phyloP scores from a whole-genome alignment of 1,139 yeast genomes.

The Kodamaea anthophila region DNA sequence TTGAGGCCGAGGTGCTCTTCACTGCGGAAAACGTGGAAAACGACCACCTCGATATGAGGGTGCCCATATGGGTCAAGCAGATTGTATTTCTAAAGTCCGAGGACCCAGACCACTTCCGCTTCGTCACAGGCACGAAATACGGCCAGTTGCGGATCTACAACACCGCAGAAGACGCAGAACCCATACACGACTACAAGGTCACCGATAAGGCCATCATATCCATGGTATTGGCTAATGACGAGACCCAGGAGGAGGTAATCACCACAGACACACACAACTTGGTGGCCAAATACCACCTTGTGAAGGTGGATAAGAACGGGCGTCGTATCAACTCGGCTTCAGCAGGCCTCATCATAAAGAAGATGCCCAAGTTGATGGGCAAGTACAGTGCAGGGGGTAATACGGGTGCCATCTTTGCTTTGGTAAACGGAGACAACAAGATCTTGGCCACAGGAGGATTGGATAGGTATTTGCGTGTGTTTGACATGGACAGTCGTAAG shows the following conservation, averaged over 20 bases:
- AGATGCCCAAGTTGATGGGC: slow-evolving; percentile 36
- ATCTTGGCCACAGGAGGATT: slow-evolving; percentile 64
- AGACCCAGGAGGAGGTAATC: slow-evolving; percentile 33
- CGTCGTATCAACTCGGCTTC: slow-evolving; percentile 37
- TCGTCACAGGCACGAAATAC: slow-evolving; percentile 61
- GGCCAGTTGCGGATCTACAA: slow-evolving; percentile 66
- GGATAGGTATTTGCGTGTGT: slow-evolving; percentile 80
- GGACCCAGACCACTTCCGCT: slow-evolving; percentile 27
- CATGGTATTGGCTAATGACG: slow-evolving; percentile 25
- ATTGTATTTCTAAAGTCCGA: slow-evolving; percentile 39
- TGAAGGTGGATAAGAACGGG: slow-evolving; percentile 32
- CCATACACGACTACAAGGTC: slow-evolving; percentile 44
- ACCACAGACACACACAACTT: slow-evolving; percentile 53
- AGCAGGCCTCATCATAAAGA: slow-evolving; percentile 36
- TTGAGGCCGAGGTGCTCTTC: slow-evolving; percentile 34
- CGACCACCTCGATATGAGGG: slow-evolving; percentile 57
- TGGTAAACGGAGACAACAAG: slow-evolving; percentile 20
- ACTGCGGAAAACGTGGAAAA: slow-evolving; percentile 60
- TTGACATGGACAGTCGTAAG: slow-evolving; percentile 51
- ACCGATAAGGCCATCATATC: slow-evolving; percentile 44
- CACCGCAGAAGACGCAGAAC: slow-evolving; percentile 54
- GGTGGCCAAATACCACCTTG: slow-evolving; percentile 47
- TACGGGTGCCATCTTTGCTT: slow-evolving; percentile 38
- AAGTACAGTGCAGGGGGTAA: slow-evolving; percentile 40
- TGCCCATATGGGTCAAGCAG: slow-evolving; percentile 59